These are phyloP conservation scores for Pythium monospermum DNA, from an alignment of 352 stramenopile genomes.

Conservation along the genomic window DNA sequence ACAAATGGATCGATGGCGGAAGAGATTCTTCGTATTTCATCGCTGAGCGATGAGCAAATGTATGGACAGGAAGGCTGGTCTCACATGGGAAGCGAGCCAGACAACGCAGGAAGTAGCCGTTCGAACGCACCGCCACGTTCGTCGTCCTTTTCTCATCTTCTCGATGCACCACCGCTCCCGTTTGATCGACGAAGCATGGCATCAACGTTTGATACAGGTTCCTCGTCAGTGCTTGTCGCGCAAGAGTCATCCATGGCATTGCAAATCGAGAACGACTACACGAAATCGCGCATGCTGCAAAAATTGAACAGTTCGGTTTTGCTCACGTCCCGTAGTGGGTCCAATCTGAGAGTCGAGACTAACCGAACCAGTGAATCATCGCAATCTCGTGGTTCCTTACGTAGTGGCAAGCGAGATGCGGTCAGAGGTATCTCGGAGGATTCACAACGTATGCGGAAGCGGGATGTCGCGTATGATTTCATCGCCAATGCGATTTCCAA, in stretches of 20 bases:
- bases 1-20: slow-evolving; percentile 22
- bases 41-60: slow-evolving; percentile 18
- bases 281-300: slow-evolving; percentile 19
- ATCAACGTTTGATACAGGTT: slow-evolving; percentile 26
- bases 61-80: slow-evolving; percentile 18
- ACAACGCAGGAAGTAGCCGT: too few species aligned
- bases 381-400: slow-evolving; percentile 6
- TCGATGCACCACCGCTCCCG: slow-evolving; percentile 6
- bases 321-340: slow-evolving; percentile 3
- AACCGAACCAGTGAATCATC: slow-evolving; percentile 14
- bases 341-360: neutral
- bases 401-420: too few species aligned
- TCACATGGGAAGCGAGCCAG: too few species aligned
- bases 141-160: slow-evolving; percentile 6
- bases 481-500: slow-evolving; percentile 32
- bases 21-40: slow-evolving; percentile 25
- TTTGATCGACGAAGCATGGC: slow-evolving; percentile 12
- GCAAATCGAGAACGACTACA: slow-evolving; percentile 37
- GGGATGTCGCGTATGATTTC: slow-evolving; percentile 63
- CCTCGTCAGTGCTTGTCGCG: slow-evolving; percentile 23
- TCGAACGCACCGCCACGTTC: too few species aligned
- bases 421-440: slow-evolving; percentile 9
- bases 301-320: slow-evolving; percentile 20
- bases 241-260: slow-evolving; percentile 47
- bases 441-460: slow-evolving; percentile 47